A percentile compares a stretch with the other conserved stretches of the same genome.
These are phyloP conservation scores for Balansia obtecta DNA, from an alignment of 2,329 filamentous ascomycete species.

Conservation along the genomic window DNA sequence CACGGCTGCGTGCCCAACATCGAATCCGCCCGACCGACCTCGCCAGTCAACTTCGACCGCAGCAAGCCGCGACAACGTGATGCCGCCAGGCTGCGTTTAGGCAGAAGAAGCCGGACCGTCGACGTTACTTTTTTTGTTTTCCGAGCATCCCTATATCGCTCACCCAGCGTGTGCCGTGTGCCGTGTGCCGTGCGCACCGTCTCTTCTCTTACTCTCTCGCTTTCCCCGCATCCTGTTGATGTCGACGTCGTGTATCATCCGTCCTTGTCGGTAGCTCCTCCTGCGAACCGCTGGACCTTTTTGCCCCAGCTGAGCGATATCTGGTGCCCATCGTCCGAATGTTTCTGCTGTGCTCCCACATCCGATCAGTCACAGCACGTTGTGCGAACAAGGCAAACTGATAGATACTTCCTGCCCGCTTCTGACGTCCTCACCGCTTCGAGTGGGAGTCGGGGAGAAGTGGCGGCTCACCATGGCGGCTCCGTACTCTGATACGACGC, in stretches of 20 bases:
- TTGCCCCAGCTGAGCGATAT: background rate
- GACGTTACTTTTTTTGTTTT: background rate
- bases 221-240: background rate
- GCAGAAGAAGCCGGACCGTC: background rate
- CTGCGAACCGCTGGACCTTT: background rate
- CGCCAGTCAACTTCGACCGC: background rate
- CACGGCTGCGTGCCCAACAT: background rate
- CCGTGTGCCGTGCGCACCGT: background rate
- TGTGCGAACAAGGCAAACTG: background rate
- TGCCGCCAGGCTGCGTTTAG: background rate
- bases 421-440: background rate
- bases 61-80: background rate
- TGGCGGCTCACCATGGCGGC: slow-evolving; percentile 11
- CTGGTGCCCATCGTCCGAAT: background rate
- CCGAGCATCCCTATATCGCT: background rate
- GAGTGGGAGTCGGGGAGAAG: slow-evolving; percentile 3
- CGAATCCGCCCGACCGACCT: background rate
- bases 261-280: background rate
- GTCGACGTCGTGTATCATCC: background rate
- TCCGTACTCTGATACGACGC: slow-evolving; percentile 12
- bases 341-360: slow-evolving; percentile 1
- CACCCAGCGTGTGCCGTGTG: background rate
- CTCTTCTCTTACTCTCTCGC: background rate
- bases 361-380: background rate
- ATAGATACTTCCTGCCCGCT: background rate